Base-by-base conservation (phyloP, 495 filamentous ascomycete genomes). In the Hyaloscypha variabilis region DNA sequence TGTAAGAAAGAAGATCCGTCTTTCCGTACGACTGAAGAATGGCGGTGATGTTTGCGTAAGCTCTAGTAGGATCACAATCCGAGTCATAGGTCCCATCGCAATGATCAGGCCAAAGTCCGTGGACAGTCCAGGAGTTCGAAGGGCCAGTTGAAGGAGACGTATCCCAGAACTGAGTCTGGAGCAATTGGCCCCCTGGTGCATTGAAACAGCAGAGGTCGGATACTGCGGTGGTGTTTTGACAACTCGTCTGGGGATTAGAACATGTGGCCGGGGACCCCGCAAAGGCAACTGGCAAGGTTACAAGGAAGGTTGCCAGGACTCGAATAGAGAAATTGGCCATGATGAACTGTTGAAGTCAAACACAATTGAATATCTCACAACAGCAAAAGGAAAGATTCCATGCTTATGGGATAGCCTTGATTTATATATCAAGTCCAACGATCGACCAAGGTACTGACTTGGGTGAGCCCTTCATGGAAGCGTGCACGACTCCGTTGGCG, bases 131-230 rank as follows among this genome's bases (percentile, higher is more conserved):
- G 29, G 84, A 86, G 67, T 91, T 82, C 26, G 76, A 77, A n/a
- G 88, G 90, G 19, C 69, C 67, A 64, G 23, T 24, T 26, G 19
- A 13, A 52, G 69, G 69, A 34, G 80, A 74, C 1, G 80, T 82
- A 67, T 93, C 89, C 90, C 90, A 93, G 74, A 93, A 91, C 62
- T 92, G 89, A 3, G 90, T 91, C 73, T 85, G 83, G 50, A 91
- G 77, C 60, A 91, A 74, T 64, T 87, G 85, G 4, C 90, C 90
- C 17, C 90, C 88, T 5, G 87, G 87, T 23, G 84, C 74, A 73
- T 91, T 90, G 69, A 71, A 71, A 42, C 69, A 71, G 42, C 69
- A 71, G 19, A 58, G 46, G 39, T 68, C 57, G 0, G 59, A 28
- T 19, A 62, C 58, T 17, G 26, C 49, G 1, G 69, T 68, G 8